These are phyloP conservation scores for Purpureocillium takamizusanense DNA, from an alignment of 2,329 filamentous ascomycete genomes.

Conservation along the genomic window DNA sequence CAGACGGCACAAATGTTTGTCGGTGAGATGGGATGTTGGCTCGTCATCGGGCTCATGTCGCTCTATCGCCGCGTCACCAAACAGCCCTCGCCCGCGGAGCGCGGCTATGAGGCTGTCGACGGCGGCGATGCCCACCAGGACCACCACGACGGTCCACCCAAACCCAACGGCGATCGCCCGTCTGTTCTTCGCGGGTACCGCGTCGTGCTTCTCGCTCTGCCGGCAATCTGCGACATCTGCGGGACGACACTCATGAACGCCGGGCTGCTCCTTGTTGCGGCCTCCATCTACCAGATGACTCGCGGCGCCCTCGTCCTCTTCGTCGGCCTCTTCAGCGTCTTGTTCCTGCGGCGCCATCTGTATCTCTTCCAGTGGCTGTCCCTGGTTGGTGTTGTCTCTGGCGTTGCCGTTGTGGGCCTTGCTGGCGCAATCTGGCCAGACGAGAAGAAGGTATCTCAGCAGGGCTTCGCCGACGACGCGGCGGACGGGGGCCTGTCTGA, in stretches of 20 bases:
- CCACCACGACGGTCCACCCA: conserved; percentile 8
- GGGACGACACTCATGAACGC: conserved; percentile 97
- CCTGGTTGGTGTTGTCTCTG: conserved; percentile 75
- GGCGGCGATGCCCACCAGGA: conserved; percentile 30
- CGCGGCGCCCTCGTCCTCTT: conserved; percentile 90
- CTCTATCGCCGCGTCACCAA: conserved; percentile 52
- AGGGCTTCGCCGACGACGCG: conserved; percentile 23
- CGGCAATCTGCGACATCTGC: conserved; percentile 86
- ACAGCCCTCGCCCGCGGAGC: conserved; percentile 30
- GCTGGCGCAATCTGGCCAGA: conserved; percentile 76
- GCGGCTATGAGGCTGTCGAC: conserved; percentile 59
- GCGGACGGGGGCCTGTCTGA: conserved; percentile 28
- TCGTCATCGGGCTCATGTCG: conserved; percentile 66
- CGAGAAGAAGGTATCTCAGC: conserved; percentile 36
- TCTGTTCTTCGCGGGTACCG: conserved; percentile 62
- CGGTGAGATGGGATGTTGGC: conserved; percentile 92
- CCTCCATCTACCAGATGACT: conserved; percentile 98
- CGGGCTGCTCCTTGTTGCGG: conserved; percentile 84
- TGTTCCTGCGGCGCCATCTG: conserved; percentile 75
- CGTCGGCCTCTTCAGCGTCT: conserved; percentile 87
- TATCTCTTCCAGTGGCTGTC: conserved; percentile 88
- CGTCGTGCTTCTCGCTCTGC: conserved; percentile 68
- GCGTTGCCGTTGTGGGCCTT: conserved; percentile 83
- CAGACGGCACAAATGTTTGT: conserved; percentile 98
- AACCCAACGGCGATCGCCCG: conserved; percentile 41